Conservation (phyloP, 2,329 filamentous ascomycete species). For the Truncatella angustata region DNA sequence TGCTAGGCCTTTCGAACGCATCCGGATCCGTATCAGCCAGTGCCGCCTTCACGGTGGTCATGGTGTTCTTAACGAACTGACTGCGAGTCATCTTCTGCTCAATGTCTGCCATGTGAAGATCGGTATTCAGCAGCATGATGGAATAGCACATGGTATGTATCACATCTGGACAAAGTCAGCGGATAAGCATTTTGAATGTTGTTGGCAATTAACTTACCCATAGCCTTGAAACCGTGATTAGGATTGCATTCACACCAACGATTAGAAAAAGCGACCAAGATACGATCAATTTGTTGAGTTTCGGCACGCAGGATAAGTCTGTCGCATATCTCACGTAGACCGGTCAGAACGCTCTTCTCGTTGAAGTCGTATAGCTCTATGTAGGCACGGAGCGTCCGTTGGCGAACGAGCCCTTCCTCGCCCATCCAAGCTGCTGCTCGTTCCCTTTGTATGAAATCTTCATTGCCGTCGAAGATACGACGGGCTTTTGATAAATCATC, state of each 20-base stretch:
- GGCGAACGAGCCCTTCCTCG: slow-evolving; percentile 62
- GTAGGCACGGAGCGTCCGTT: slow-evolving; percentile 68
- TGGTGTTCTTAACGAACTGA: slow-evolving; percentile 95
- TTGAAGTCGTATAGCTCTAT: slow-evolving; percentile 91
- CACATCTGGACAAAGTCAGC: slow-evolving; percentile 59
- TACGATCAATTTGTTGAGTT: slow-evolving; percentile 94
- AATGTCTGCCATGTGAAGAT: slow-evolving; percentile 92
- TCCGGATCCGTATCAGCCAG: slow-evolving; percentile 70
- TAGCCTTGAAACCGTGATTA: slow-evolving; percentile 87
- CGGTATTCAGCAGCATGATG: slow-evolving; percentile 90
- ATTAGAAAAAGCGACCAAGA: slow-evolving; percentile 83
- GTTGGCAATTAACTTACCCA: slow-evolving; percentile 53
- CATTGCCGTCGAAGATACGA: slow-evolving; percentile 80
- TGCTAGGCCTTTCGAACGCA: slow-evolving; percentile 59
- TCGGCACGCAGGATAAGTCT: slow-evolving; percentile 84
- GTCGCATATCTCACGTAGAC: slow-evolving; percentile 77
- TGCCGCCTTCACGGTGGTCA: slow-evolving; percentile 81
- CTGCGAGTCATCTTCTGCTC: slow-evolving; percentile 93
- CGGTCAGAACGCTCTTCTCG: slow-evolving; percentile 74
- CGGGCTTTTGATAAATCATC: slow-evolving; percentile 76
- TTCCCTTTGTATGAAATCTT: slow-evolving; percentile 75
- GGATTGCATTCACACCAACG: slow-evolving; percentile 94
- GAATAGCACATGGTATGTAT: slow-evolving; percentile 98
- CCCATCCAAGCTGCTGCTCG: slow-evolving; percentile 88
- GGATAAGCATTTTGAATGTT: too few species aligned